Evolutionary conservation across 768 basidiomycete species (phyloP).

Genomic region (Tricholoma bakamatsutake): DNA sequence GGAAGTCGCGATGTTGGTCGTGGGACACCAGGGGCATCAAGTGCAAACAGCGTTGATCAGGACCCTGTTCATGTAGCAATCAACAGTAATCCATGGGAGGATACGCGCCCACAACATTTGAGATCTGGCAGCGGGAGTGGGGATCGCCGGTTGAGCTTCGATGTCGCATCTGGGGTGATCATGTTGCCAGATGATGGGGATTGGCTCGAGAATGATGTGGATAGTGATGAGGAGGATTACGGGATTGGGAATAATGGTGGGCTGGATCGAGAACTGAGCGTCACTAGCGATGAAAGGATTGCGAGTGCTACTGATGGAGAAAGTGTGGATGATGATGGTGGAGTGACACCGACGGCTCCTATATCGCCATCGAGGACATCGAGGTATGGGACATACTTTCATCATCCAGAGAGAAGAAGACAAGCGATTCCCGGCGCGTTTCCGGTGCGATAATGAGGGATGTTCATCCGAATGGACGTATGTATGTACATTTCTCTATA

Average conservation of each 20-base stretch:
- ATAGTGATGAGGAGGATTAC: constrained; percentile 41
- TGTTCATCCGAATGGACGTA: background rate
- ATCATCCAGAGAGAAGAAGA: constrained; percentile 73
- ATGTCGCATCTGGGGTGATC: constrained; percentile 84
- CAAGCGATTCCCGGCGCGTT: constrained; percentile 60
- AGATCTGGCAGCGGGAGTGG: constrained; percentile 21
- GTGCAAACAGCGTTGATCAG: constrained; percentile 6
- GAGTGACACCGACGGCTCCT: constrained; percentile 13
- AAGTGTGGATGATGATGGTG: constrained; percentile 10
- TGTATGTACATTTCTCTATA: background rate
- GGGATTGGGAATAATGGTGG: constrained; percentile 28
- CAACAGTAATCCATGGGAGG: constrained; percentile 59
- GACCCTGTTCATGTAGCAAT: constrained; percentile 20
- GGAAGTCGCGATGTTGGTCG: constrained; percentile 13
- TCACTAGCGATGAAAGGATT: constrained; percentile 17
- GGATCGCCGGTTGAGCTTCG: constrained; percentile 71
- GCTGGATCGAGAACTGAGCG: constrained; percentile 19
- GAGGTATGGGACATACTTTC: constrained; percentile 76
- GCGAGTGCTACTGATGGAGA: constrained; percentile 16
- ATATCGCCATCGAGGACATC: constrained; percentile 39
- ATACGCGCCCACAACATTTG: constrained; percentile 29
- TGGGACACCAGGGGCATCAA: constrained; percentile 8
- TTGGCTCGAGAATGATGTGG: constrained; percentile 52
- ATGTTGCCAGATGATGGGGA: constrained; percentile 73
- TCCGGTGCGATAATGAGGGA: constrained; percentile 22